phyloP scores from a whole-genome alignment of 345 rosid species.

The Syzygium jambos region DNA sequence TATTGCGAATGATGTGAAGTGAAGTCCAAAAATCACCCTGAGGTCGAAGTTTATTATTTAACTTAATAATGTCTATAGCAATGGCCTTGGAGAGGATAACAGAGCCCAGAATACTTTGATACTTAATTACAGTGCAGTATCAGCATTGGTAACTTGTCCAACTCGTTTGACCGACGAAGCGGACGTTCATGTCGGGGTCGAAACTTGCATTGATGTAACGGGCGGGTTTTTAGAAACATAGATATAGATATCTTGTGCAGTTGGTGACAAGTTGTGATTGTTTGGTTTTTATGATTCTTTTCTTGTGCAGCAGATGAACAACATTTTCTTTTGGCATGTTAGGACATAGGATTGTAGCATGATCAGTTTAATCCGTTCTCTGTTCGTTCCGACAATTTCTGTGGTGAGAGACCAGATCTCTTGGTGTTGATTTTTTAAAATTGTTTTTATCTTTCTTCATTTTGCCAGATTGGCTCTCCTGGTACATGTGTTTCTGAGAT shows the following conservation, averaged over 20 bases:
- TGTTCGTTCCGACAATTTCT: not conserved
- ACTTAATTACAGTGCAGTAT: not conserved
- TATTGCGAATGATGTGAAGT: conserved; percentile 42
- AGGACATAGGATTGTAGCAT: not conserved
- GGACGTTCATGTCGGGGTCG: not conserved
- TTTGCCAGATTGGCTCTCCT: not conserved
- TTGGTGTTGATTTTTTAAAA: not conserved
- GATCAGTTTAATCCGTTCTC: not conserved
- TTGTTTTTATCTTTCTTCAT: not conserved
- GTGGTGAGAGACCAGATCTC: not conserved
- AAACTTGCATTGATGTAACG: not conserved
- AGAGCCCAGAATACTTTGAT: not conserved
- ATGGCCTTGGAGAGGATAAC: not conserved
- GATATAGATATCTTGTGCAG: not conserved
- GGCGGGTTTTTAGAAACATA: not conserved
- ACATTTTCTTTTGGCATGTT: not conserved
- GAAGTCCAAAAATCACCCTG: not conserved
- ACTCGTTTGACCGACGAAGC: not conserved
- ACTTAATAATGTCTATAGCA: not conserved
- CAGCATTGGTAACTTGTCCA: not conserved
- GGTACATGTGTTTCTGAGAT: not conserved
- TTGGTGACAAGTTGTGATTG: not conserved
- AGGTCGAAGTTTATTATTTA: not conserved
- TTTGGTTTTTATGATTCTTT: not conserved
- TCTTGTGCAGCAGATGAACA: not conserved